A percentile compares a stretch with the other conserved stretches of the same genome.
Evolutionary conservation across 2,329 filamentous ascomycete species (phyloP).

Genomic region (Endothia cerciana): DNA sequence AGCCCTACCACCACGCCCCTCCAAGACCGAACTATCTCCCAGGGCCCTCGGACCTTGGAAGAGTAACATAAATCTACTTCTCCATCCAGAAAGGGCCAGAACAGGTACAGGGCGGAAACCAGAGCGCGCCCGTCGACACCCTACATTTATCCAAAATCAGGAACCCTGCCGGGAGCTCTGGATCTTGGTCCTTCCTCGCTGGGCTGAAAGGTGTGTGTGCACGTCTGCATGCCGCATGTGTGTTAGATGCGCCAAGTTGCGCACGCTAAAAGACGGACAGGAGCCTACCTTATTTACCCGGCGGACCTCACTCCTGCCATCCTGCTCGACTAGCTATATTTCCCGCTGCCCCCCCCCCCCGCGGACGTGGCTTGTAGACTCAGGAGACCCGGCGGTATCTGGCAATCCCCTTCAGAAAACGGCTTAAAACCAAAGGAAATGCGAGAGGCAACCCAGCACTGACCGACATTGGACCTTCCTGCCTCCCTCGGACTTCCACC

Average conservation of each 20-base stretch:
- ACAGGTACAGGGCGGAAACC: not conserved
- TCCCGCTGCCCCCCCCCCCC: slow-evolving; percentile 1
- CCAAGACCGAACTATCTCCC: not conserved
- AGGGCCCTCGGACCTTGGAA: not conserved
- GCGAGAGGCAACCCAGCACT: slow-evolving; percentile 7
- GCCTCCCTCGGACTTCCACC: slow-evolving; percentile 21
- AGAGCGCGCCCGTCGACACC: not conserved
- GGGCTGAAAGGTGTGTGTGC: slow-evolving; percentile 17
- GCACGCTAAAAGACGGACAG: slow-evolving; percentile 24
- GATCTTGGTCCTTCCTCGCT: slow-evolving; percentile 20
- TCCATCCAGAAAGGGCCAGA: not conserved
- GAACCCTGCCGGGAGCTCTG: not conserved
- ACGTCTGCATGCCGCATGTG: slow-evolving; percentile 12
- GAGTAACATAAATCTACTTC: no score
- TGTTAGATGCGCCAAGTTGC: slow-evolving; percentile 17
- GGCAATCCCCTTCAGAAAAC: slow-evolving; percentile 19
- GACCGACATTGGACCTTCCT: slow-evolving; percentile 1
- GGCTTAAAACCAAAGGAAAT: not conserved
- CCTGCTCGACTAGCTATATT: slow-evolving; percentile 11
- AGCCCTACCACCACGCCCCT: slow-evolving; percentile 17
- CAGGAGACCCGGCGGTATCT: slow-evolving; percentile 1
- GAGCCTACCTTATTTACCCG: slow-evolving; percentile 26
- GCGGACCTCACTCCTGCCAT: slow-evolving; percentile 22
- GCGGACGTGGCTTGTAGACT: slow-evolving; percentile 19
- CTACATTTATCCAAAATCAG: slow-evolving; percentile 10